phyloP scores from a whole-genome alignment of 768 basidiomycete genomes.

The Mycena venus region DNA sequence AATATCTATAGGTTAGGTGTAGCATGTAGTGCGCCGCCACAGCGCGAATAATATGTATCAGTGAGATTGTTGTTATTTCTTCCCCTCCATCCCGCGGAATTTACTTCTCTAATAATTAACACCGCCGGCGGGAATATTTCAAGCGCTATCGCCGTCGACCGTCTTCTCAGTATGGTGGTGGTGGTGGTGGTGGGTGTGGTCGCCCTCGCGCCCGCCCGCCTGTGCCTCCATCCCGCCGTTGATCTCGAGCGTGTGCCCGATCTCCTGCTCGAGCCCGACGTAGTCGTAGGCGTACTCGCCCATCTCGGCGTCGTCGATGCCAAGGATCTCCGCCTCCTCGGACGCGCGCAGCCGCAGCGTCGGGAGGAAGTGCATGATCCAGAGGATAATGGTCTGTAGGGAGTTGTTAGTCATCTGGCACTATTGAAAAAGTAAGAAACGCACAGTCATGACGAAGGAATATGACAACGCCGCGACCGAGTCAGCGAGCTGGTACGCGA shows the following conservation, averaged over 20 bases:
- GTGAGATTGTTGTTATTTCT: neutral
- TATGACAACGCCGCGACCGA: conserved; percentile 75
- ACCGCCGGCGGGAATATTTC: too few relatives aligned
- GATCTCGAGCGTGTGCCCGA: conserved; percentile 51
- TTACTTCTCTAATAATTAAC: neutral
- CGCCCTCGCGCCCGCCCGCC: conserved; percentile 30
- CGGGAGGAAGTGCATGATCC: conserved; percentile 91
- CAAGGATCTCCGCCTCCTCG: conserved; percentile 80
- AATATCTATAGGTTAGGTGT: too few relatives aligned
- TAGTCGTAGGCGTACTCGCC: conserved; percentile 94
- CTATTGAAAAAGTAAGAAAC: too few relatives aligned
- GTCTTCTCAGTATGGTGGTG: conserved; percentile 4
- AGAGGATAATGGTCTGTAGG: conserved; percentile 80
- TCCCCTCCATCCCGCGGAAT: neutral
- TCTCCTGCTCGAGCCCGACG: conserved; percentile 78
- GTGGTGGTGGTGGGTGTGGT: conserved; percentile 25
- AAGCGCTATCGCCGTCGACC: conserved; percentile 22
- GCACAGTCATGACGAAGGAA: conserved; percentile 82
- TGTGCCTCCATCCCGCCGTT: conserved; percentile 28
- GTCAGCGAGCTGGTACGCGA: conserved; percentile 89
- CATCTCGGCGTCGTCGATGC: conserved; percentile 92
- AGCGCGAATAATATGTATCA: neutral
- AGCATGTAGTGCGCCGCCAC: neutral
- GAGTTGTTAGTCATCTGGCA: too few relatives aligned
- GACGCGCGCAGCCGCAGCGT: conserved; percentile 78